Evolutionary conservation across 345 rosid species (phyloP).

Genomic region (Hibiscus tridactylites): DNA sequence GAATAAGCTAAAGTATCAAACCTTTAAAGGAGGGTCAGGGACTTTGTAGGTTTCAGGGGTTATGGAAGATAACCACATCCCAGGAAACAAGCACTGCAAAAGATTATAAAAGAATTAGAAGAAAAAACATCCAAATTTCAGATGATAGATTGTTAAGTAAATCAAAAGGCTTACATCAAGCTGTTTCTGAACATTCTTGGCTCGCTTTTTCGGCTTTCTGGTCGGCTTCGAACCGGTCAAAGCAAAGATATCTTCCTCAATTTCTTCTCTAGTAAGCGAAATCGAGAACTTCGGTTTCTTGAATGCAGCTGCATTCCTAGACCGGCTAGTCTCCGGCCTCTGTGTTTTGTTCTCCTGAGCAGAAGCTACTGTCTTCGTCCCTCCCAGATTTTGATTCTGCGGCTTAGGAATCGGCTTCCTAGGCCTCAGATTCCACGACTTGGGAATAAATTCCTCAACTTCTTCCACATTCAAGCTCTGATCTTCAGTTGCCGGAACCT

Average conservation of each 20-base stretch:
- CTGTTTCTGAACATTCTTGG: slow-evolving; percentile 59
- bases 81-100: slow-evolving; percentile 54
- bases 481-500: slow-evolving; percentile 22
- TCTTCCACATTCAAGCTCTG: slow-evolving; percentile 34
- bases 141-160: neutral
- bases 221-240: slow-evolving; percentile 66
- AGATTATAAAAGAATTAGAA: neutral
- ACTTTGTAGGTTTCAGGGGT: slow-evolving; percentile 55
- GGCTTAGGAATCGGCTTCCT: slow-evolving; percentile 34
- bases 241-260: slow-evolving; percentile 58
- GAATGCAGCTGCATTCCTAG: slow-evolving; percentile 24
- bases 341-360: slow-evolving; percentile 22
- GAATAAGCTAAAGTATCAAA: slow-evolving; percentile 8
- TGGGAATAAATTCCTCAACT: slow-evolving; percentile 33
- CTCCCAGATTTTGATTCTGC: slow-evolving; percentile 17
- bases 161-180: slow-evolving; percentile 38
- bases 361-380: slow-evolving; percentile 18
- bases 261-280: slow-evolving; percentile 51
- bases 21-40: slow-evolving; percentile 40
- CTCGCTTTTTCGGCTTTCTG: slow-evolving; percentile 63
- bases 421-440: slow-evolving; percentile 70
- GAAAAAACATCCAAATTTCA: neutral
- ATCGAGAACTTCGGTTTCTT: slow-evolving; percentile 47
- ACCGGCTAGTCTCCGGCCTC: slow-evolving; percentile 19
- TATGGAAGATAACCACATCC: slow-evolving; percentile 56